Conservation (phyloP, 148 eudicot species). For the Gaultheria prostrata region DNA sequence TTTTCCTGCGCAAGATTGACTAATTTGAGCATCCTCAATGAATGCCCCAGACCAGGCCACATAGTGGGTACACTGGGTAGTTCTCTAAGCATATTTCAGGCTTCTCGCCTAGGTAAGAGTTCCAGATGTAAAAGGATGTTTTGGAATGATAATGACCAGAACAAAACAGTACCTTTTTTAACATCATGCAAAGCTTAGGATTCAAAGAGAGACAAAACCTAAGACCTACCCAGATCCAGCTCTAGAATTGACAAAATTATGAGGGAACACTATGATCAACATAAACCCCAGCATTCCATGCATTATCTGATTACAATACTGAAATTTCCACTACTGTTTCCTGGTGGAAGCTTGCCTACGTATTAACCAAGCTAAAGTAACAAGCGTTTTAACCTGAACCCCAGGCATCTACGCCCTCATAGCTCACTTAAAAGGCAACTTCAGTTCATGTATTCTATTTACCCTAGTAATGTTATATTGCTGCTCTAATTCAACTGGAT, state of each 20-base stretch:
- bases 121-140: background rate
- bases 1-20: constrained; percentile 3
- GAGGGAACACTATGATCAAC: background rate
- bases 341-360: background rate
- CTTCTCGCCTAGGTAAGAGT: background rate
- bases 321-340: constrained; percentile 4
- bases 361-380: background rate
- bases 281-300: background rate
- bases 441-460: background rate
- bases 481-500: background rate
- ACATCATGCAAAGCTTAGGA: background rate
- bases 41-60: constrained; percentile 6
- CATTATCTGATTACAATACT: background rate
- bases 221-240: background rate
- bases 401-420: background rate
- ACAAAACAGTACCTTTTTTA: background rate
- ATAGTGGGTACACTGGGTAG: background rate
- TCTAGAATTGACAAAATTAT: background rate
- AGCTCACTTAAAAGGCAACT: background rate
- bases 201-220: background rate
- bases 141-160: constrained; percentile 6
- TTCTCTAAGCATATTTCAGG: background rate
- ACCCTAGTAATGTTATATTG: background rate
- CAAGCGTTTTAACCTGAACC: background rate
- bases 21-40: background rate